Evolutionary conservation across 2,329 filamentous ascomycete genomes (phyloP).

Genomic region (Alternaria atra): DNA sequence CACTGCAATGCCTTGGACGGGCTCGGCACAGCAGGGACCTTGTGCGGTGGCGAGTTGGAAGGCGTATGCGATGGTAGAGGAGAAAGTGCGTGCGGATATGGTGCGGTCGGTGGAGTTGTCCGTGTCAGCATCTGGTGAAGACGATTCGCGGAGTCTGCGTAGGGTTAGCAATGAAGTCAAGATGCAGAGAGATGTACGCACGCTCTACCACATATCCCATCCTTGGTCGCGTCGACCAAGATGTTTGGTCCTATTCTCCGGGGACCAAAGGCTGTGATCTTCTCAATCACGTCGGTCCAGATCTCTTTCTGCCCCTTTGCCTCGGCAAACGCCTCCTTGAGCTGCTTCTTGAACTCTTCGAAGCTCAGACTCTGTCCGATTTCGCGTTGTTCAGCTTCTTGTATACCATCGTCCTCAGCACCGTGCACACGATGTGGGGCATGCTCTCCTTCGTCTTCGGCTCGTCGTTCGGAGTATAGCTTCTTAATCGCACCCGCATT

Average conservation of each 20-base stretch:
- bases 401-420: slow-evolving; percentile 58
- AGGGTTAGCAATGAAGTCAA: slow-evolving; percentile 14
- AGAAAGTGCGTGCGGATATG: slow-evolving; percentile 73
- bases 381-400: slow-evolving; percentile 64
- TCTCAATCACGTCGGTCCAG: slow-evolving; percentile 80
- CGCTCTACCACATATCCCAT: slow-evolving; percentile 75
- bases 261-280: slow-evolving; percentile 90
- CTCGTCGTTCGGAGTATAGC: slow-evolving; percentile 76
- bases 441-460: slow-evolving; percentile 54
- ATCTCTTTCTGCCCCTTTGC: slow-evolving; percentile 77
- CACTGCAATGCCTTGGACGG: slow-evolving; percentile 90
- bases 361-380: slow-evolving; percentile 69
- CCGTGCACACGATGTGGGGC: slow-evolving; percentile 55
- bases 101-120: slow-evolving; percentile 22
- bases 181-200: slow-evolving; percentile 56
- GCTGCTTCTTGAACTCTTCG: slow-evolving; percentile 78
- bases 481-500: slow-evolving; percentile 81
- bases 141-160: slow-evolving; percentile 38
- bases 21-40: slow-evolving; percentile 91
- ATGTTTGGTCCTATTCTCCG: slow-evolving; percentile 86
- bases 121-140: slow-evolving; percentile 49
- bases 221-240: slow-evolving; percentile 81
- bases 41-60: slow-evolving; percentile 92
- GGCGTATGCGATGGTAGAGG: slow-evolving; percentile 89
- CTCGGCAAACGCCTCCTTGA: slow-evolving; percentile 73